Evolutionary conservation across 2,329 filamentous ascomycete genomes (phyloP), one percentile per base, ranked within the genome.

Genomic region (Exophiala lecanii-corni): DNA sequence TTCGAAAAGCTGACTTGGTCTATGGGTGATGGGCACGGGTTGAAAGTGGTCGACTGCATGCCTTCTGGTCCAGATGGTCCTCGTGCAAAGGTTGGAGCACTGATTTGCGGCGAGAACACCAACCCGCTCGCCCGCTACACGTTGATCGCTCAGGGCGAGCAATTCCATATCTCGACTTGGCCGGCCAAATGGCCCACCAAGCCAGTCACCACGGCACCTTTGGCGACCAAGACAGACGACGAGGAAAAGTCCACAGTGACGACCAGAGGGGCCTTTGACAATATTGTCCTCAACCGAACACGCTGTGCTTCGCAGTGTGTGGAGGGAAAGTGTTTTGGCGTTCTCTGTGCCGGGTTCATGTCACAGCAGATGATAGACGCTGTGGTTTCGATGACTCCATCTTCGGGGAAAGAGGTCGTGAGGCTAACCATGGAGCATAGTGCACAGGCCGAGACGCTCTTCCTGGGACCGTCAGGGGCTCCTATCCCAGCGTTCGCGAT

Each of bases 41-140:
- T 78, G 3, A 59, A 57, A 1, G 66, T 76, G 0, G 65, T 67
- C 1, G 62, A 74, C 0, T 19, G 16, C 17, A 15, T 10, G 7
- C 34, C 34, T 36, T 33, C 12, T 17, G 16, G 30, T 7, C 73
- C 70, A 0, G 43, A 49, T 0, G 64, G 64, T 33, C 16, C 30
- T 6, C 30, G 10, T 6, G 73, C 71, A 1, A 70, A 64, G 37
- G 64, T 76, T 7, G 73, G 73, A 1, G 62, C 57, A 5, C 55
- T 77, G 39, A 75, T 78, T 6, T 78, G 74, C 47, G 74, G 74
- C 1, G 75, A 78, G 55, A 78, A 78, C 34, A 76, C 72, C 0
- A 78, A 78, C 44, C 73, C 74, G 0, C 55, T 78, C 0, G 74
- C 74, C 1, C 57, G 71, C 7, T 77, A 72, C 46, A 51, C 65